Evolutionary conservation across 768 basidiomycete species (phyloP).

Genomic region (Panus rudis): DNA sequence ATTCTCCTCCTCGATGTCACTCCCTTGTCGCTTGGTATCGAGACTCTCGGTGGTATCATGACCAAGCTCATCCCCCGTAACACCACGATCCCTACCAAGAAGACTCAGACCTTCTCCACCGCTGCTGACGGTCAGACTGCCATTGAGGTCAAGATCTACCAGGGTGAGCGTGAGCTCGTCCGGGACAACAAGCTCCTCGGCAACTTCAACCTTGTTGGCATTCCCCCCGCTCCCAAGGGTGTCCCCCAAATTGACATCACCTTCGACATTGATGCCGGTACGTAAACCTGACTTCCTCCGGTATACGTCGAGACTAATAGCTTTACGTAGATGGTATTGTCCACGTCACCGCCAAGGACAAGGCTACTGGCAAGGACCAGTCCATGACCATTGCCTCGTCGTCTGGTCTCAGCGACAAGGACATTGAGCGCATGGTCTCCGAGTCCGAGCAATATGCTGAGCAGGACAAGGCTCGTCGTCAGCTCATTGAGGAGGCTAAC

Average conservation of each 20-base stretch:
- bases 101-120: conserved; percentile 98
- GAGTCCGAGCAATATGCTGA: conserved; percentile 95
- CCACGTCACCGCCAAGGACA: conserved; percentile 93
- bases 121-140: conserved; percentile 99
- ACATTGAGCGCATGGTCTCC: conserved; percentile 94
- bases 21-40: conserved; percentile 94
- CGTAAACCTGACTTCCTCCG: conserved; percentile 24
- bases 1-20: conserved; percentile 93
- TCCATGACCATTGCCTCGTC: conserved; percentile 98
- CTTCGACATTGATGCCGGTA: conserved; percentile 97
- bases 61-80: conserved; percentile 97
- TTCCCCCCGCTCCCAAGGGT: conserved; percentile 76
- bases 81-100: conserved; percentile 99
- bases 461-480: conserved; percentile 80
- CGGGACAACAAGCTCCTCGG: conserved; percentile 98
- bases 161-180: conserved; percentile 98
- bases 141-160: conserved; percentile 99
- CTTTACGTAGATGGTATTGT: conserved; percentile 78
- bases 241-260: conserved; percentile 77
- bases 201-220: conserved; percentile 98
- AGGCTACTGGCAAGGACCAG: conserved; percentile 85
- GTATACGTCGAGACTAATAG: conserved; percentile 4
- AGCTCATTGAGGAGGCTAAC: conserved; percentile 93
- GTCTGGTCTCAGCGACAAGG: conserved; percentile 91
- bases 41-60: conserved; percentile 99